Base-by-base conservation (phyloP, 1,284 basidiomycete genomes). In the Ustilago esculenta region DNA sequence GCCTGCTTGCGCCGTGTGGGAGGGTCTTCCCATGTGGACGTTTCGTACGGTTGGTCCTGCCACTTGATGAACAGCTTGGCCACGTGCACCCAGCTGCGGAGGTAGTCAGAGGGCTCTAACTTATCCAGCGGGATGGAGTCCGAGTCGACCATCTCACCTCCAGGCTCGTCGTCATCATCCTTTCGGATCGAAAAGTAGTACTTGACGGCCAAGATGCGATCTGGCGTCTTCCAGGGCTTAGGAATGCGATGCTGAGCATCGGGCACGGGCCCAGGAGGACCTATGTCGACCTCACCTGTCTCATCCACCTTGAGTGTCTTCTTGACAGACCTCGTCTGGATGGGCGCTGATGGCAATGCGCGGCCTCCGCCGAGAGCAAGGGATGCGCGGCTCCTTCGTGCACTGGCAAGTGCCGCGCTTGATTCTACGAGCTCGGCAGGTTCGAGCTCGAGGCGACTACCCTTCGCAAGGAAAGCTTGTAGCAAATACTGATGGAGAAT, bases 21-120 rank as follows among this genome's bases (percentile, higher is more conserved):
- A 10, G 91, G 88, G 82, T 94, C 53, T 30, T 75, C 93, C 90
- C 91, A 94, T 9, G 90, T 90, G n/a, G 92, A 88, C 84, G 93
- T 89, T 29, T 93, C 91, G 70, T 97, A 96, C 24, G 90, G 88
- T 37, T 95, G 85, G 71, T 94, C 92, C 32, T 89, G 85, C 92
- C 93, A 97, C 82, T 96, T 97, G 71, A 92, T 39, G 23, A 73
- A 45, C 24, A 71, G 21, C 45, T 63, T 59, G 10, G 73, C 54
- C 3, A 54, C 40, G 29, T 66, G 66, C 18, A 21, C 32, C 58
- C 65, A 60, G 53, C 59, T 72, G 25, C 61, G 56, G 14, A 56
- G 41, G 18, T 54, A 48, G 40, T 59, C 53, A 17, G 48, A 50
- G 12, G 63, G 58, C 25, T 64, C 52, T 18, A 72, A 27, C 25